Percentiles rank a stretch among this genome's conserved stretches.
Conservation (phyloP, 2,329 filamentous ascomycete species). For the Balansia obtecta region DNA sequence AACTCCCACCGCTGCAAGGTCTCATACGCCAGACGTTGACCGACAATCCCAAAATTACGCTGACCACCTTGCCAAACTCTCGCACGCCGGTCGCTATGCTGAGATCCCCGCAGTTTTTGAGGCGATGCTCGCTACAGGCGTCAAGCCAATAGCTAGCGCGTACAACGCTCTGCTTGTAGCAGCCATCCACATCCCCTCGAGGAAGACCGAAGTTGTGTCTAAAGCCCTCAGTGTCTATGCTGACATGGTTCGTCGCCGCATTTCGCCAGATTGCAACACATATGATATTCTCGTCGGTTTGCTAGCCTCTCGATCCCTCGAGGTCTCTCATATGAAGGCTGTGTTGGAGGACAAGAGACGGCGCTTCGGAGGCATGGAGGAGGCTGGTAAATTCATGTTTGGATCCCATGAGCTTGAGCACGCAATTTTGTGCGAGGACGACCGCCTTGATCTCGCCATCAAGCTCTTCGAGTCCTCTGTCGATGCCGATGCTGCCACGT, state of each 20-base stretch:
- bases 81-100: slow-evolving; percentile 58
- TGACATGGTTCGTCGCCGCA: slow-evolving; percentile 82
- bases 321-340: slow-evolving; percentile 62
- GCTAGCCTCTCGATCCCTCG: slow-evolving; percentile 67
- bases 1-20: slow-evolving; percentile 29
- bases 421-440: slow-evolving; percentile 75
- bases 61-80: slow-evolving; percentile 64
- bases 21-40: slow-evolving; percentile 41
- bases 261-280: slow-evolving; percentile 70
- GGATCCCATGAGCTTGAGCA: slow-evolving; percentile 78
- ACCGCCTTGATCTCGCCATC: slow-evolving; percentile 73
- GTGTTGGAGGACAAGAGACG: slow-evolving; percentile 67
- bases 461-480: slow-evolving; percentile 74
- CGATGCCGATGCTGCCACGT: slow-evolving; percentile 46
- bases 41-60: slow-evolving; percentile 60
- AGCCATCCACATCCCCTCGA: slow-evolving; percentile 67
- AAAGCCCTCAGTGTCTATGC: slow-evolving; percentile 92
- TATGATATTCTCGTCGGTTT: slow-evolving; percentile 81
- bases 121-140: slow-evolving; percentile 70
- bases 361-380: slow-evolving; percentile 76
- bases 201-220: slow-evolving; percentile 72
- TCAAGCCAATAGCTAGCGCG: slow-evolving; percentile 69
- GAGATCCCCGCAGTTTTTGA: slow-evolving; percentile 90
- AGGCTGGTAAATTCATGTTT: slow-evolving; percentile 76
- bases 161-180: slow-evolving; percentile 86